Evolutionary conservation across 2,329 filamentous ascomycete genomes (phyloP).

Genomic region (Penicillium olsonii): DNA sequence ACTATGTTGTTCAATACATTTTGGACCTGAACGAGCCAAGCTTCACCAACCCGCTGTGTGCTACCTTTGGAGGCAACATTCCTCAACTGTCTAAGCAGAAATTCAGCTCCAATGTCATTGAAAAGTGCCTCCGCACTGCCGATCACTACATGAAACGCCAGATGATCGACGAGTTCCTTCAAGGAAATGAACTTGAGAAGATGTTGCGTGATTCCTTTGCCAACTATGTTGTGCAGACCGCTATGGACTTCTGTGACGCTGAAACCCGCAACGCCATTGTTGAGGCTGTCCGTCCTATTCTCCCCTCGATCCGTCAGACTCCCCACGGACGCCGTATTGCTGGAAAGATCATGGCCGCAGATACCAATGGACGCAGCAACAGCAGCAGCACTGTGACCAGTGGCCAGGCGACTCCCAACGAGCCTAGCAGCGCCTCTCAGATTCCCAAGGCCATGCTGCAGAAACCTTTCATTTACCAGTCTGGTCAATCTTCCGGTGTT

Average conservation of each 20-base stretch:
- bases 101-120: constrained; percentile 98
- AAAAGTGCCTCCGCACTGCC: constrained; percentile 90
- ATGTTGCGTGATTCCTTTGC: constrained; percentile 90
- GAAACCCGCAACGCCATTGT: constrained; percentile 74
- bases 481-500: constrained; percentile 23
- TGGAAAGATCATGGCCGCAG: constrained; percentile 72
- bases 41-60: constrained; percentile 87
- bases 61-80: constrained; percentile 74
- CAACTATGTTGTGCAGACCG: constrained; percentile 98
- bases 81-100: constrained; percentile 84
- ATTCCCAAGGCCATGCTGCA: constrained; percentile 34
- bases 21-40: constrained; percentile 84
- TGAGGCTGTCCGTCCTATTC: constrained; percentile 79
- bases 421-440: constrained; percentile 37
- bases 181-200: constrained; percentile 75
- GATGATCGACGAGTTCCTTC: constrained; percentile 80
- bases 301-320: constrained; percentile 82
- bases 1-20: constrained; percentile 99
- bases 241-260: constrained; percentile 78
- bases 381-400: constrained; percentile 32
- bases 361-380: constrained; percentile 45
- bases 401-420: constrained; percentile 43
- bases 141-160: constrained; percentile 71
- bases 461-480: constrained; percentile 35
- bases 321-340: constrained; percentile 93